Base-by-base conservation (phyloP, 2,329 filamentous ascomycete genomes). In the Aureobasidium sp. region DNA sequence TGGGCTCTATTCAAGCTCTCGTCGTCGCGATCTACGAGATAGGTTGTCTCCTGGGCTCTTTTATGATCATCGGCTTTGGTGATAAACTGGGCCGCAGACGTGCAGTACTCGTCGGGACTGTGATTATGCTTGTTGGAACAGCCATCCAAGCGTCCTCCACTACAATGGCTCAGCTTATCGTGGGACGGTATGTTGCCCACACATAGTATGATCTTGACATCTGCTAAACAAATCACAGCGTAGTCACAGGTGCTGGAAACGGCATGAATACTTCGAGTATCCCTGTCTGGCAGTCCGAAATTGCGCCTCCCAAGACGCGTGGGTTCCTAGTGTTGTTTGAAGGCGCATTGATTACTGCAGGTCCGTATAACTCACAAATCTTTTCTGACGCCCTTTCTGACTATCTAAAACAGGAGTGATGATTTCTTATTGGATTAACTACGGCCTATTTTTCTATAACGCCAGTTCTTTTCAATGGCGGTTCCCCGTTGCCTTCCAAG, bases 401-500 rank as follows among this genome's bases (percentile, higher is more conserved):
- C 21, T 21, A 21, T 21, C 21, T 21, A 21, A 21, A 29, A 66
- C 69, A 37, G 72, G 72, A 37, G 70, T 71, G n/a, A 65, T 71
- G 11, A 64, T 74, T 25, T 69, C 71, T 36, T 74, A 74, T 65
- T 75, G 73, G 72, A 67, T 73, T 5, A 71, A 74, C 39, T 75
- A 70, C 27, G 73, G 81, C 48, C 79, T 83, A 21, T 21, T 21
- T 21, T 21, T 21, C 21, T 21, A 21, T 21, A 21, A 21, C 21
- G 21, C 21, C 21, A 21, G 62, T 79, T 83, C 62, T 74, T 67
- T 81, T 30, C 68, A 68, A 2, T 82, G 79, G 80, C 76, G 80
- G 37, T 81, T 82, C 69, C 80, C 80, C 3, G 79, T 81, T 42
- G 78, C 78, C 8, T 82, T 82, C 71, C 80, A 82, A 69, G 72